Conservation (phyloP, 345 rosid genomes). For the Viola odorata region DNA sequence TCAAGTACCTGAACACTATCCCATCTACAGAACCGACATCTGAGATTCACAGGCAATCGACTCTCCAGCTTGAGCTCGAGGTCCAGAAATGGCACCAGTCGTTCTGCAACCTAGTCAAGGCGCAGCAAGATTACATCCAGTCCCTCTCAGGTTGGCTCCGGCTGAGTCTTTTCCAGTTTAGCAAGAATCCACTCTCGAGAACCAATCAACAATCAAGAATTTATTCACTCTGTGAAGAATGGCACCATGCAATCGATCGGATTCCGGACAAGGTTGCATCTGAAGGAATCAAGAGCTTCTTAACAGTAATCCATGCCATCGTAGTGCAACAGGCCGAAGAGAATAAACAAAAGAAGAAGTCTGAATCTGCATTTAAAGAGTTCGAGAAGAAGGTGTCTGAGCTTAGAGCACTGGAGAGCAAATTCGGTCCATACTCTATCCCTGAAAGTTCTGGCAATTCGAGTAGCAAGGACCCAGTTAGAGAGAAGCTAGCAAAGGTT, state of each 20-base stretch:
- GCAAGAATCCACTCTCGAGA: conserved; percentile 47
- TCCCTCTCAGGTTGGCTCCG: conserved; percentile 91
- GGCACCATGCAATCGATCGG: conserved; percentile 78
- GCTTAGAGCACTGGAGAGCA: conserved; percentile 67
- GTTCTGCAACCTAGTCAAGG: conserved; percentile 68
- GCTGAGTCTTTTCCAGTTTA: conserved; percentile 86
- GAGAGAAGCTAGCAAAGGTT: conserved; percentile 58
- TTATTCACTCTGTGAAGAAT: conserved; percentile 82
- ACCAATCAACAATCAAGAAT: conserved; percentile 58
- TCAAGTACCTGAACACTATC: conserved; percentile 72
- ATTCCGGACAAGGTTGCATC: conserved; percentile 97
- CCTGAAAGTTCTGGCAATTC: conserved; percentile 29
- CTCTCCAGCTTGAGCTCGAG: conserved; percentile 87
- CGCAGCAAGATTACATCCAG: conserved; percentile 83
- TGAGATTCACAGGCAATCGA: conserved; percentile 83
- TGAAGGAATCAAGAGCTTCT: conserved; percentile 88
- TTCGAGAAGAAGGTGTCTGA: conserved; percentile 64
- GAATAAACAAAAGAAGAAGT: conserved; percentile 77
- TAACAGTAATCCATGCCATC: conserved; percentile 71
- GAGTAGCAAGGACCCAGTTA: conserved; percentile 51
- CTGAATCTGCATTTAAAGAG: conserved; percentile 54
- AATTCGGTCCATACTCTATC: conserved; percentile 57
- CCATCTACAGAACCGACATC: conserved; percentile 87
- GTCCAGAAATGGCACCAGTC: conserved; percentile 92
- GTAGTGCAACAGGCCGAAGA: conserved; percentile 84